Percentiles rank a stretch among this genome's conserved stretches.
These are phyloP conservation scores for Chondrostereum purpureum DNA, from an alignment of 1,284 basidiomycete species.

Conservation along the genomic window DNA sequence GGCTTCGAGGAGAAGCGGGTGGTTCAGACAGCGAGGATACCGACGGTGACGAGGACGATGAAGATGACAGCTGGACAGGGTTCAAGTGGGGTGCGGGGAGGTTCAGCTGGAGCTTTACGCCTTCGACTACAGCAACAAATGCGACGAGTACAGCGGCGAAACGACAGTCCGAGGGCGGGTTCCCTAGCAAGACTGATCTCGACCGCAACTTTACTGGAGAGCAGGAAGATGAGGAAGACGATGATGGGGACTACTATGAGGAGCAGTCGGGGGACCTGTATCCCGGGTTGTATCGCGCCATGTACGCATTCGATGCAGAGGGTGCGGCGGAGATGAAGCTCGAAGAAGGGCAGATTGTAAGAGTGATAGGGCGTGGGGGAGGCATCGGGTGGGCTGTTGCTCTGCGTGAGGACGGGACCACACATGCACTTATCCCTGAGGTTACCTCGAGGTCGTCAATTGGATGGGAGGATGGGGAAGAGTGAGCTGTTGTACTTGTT, in stretches of 20 bases:
- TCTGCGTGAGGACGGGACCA: conserved; percentile 19
- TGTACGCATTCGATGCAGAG: conserved; percentile 67
- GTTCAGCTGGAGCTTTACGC: conserved; percentile 1
- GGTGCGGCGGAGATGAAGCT: conserved; percentile 72
- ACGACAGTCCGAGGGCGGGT: not conserved
- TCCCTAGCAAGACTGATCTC: conserved; percentile 7
- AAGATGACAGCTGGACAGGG: conserved; percentile 31
- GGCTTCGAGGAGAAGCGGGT: conserved; percentile 21
- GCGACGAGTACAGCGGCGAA: not conserved
- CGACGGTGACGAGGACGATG: conserved; percentile 21
- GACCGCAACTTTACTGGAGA: conserved; percentile 16
- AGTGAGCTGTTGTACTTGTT: too few relatives aligned
- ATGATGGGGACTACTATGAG: conserved; percentile 22
- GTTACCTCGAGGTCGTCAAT: conserved; percentile 52
- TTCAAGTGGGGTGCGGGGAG: conserved; percentile 37
- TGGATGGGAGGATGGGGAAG: conserved; percentile 29
- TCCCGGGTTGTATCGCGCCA: conserved; percentile 64
- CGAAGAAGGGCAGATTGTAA: conserved; percentile 63
- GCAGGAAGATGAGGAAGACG: conserved; percentile 24
- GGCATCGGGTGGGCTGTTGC: conserved; percentile 74
- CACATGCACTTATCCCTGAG: conserved; percentile 63
- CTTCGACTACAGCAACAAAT: not conserved
- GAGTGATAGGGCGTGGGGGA: conserved; percentile 62
- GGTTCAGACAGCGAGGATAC: conserved; percentile 12
- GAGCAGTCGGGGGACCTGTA: conserved; percentile 30